Base-by-base conservation (phyloP, 176 grass and related monocot genomes). In the Tuctoria greenei region DNA sequence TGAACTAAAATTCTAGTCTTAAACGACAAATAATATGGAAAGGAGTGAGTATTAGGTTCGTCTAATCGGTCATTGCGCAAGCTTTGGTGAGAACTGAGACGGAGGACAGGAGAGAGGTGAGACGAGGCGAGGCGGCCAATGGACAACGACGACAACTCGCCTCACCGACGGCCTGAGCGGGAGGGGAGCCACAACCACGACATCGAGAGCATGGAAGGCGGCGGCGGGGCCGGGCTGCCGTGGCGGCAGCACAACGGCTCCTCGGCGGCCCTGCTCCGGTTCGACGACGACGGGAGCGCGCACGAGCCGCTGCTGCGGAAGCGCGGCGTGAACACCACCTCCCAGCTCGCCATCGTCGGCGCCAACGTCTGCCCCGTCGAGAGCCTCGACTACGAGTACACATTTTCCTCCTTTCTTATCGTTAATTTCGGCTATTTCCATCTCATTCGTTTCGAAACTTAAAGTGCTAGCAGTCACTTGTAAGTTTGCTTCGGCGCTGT, bases 301-400 rank as follows among this genome's bases (percentile, higher is more conserved):
- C 77, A 41, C 1, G 42, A 90, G 79, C 91, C 86, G 21, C 85
- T 97, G 41, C 82, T 93, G 62, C 78, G 95, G 78, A 89, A 81
- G 79, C 86, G 88, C 27, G 89, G 91, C 62, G 49, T 83, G 75
- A 93, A 93, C 73, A 90, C 91, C 28, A 93, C 95, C 21, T 93
- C 91, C 37, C 95, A 97, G 88, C 86, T 93, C 59, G 95, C 95
- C 58, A 92, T 97, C 49, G 79, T 97, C 65, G 91, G 95, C 3
- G 84, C 95, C 68, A 97, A 93, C 28, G 76, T 97, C 55, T 97
- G 76, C 84, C 79, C 91, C 20, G 55, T 97, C 64, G 91, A 93
- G 77, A 93, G 95, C 85, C 86, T 97, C 42, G 95, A 97, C 83
- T 97, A 93, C 43, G 95, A 97, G 95, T 97, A 92, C 58, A 81